These are phyloP conservation scores for Volvox carteri DNA, from an alignment of 163 green algal genomes.

Conservation along the genomic window DNA sequence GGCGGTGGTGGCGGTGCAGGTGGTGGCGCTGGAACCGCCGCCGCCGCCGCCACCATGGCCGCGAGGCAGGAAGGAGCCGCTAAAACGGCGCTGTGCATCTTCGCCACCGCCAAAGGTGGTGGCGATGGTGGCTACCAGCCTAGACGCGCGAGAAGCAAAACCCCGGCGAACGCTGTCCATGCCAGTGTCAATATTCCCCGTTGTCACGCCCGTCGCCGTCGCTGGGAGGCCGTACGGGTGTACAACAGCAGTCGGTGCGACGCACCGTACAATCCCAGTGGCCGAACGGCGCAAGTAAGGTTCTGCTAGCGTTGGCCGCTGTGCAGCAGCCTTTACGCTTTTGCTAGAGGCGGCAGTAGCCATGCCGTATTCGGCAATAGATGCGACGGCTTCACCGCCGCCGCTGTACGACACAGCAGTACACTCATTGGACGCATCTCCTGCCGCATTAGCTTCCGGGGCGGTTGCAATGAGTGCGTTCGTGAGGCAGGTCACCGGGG, in stretches of 20 bases:
- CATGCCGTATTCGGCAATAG: too few species aligned
- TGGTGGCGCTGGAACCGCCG: not conserved
- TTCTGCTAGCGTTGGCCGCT: not conserved
- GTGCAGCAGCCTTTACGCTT: not conserved
- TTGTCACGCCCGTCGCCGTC: not conserved
- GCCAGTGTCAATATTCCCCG: not conserved
- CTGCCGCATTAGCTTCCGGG: not conserved
- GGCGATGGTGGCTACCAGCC: not conserved
- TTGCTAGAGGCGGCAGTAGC: not conserved
- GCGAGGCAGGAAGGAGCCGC: not conserved
- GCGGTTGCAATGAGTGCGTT: not conserved
- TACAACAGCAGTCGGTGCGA: not conserved
- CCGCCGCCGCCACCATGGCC: not conserved
- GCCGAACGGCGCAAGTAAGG: not conserved
- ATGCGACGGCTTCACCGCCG: not conserved
- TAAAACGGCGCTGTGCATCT: not conserved
- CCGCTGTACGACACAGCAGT: not conserved
- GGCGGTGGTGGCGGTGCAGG: not conserved
- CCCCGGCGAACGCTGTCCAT: not conserved
- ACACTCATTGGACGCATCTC: not conserved
- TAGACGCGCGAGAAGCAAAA: not conserved
- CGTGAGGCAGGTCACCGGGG: not conserved
- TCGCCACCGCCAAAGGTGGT: not conserved
- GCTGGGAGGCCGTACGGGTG: not conserved
- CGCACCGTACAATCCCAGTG: not conserved